Base-by-base conservation (phyloP, 768 basidiomycete species). In the Macrolepiota fuliginosa region DNA sequence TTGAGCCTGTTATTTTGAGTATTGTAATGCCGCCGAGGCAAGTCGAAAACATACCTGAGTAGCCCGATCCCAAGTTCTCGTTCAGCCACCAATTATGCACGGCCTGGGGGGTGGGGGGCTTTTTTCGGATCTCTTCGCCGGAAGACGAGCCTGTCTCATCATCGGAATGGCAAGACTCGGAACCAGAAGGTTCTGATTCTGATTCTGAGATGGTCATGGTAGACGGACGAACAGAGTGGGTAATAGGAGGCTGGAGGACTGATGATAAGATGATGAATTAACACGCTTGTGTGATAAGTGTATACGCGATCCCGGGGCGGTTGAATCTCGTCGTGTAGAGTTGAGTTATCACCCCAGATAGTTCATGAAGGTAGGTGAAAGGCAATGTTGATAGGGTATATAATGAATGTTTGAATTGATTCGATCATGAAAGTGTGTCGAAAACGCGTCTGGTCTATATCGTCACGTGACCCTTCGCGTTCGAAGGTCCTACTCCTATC, bases 21-120 rank as follows among this genome's bases (percentile, higher is more conserved):
- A 49, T 25, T 40, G 2, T 11, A 17, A 2, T 54, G 19, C n/a
- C 50, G 24, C 29, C 29, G 12, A 35, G 27, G 47, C 5, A 27
- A n/a, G 12, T 47, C 24, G 11, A 52, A 56, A 17, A 69, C 78
- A 61, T 61, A 86, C 90, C 90, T 63, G 89, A 90, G 68, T 87
- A 91, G 2, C 90, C 90, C 49, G 88, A 85, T 24, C 90, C 90
- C 29, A 92, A 76, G 17, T 76, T 77, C 39, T 84, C 78, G 22
- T 79, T 77, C 36, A 92, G 69, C 72, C 77, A 82, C 74, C 81
- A 91, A 69, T 90, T 90, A 15, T 79, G 87, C 12, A 91, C 73
- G n/a, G 72, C 57, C 27, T 66, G 66, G 11, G 81, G 80, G 22
- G 80, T 70, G 10, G 42, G 63, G 36, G 65, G 42, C 32, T 47